Evolutionary conservation across 2,329 filamentous ascomycete genomes (phyloP).

Genomic region (Colletotrichum nymphaeae): DNA sequence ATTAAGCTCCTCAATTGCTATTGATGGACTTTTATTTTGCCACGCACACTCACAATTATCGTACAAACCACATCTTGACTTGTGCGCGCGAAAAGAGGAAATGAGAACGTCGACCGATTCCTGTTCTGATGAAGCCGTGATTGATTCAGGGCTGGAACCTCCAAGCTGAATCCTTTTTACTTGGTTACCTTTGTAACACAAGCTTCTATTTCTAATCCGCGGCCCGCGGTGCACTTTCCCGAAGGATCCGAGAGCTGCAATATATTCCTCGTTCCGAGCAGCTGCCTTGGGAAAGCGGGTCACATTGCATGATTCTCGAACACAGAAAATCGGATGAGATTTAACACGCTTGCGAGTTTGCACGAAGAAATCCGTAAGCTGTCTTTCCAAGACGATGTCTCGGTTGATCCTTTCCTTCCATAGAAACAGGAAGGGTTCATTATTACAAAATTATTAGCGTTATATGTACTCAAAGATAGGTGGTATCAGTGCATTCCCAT

Average conservation of each 20-base stretch:
- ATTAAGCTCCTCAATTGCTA: no score
- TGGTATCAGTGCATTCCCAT: background rate
- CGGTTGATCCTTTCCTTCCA: background rate
- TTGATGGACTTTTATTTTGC: no score
- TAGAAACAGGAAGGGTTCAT: background rate
- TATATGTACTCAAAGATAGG: background rate
- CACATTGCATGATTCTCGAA: background rate
- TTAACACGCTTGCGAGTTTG: background rate
- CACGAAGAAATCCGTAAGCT: background rate
- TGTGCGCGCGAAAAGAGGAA: no score
- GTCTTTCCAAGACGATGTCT: background rate
- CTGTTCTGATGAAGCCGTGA: no score
- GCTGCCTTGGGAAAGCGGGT: background rate
- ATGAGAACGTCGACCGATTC: no score
- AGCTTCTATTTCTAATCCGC: no score
- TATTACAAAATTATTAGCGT: background rate
- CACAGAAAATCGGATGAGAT: background rate
- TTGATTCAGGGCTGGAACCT: no score
- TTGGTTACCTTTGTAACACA: no score
- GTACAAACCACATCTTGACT: no score
- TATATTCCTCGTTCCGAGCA: background rate
- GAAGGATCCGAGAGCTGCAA: background rate
- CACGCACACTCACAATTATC: no score
- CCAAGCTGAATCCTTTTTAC: no score
- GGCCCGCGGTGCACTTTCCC: no score